A percentile compares a stretch with the other conserved stretches of the same genome.
Evolutionary conservation across 768 basidiomycete genomes (phyloP).

Genomic region (Coprinellus micaceus): DNA sequence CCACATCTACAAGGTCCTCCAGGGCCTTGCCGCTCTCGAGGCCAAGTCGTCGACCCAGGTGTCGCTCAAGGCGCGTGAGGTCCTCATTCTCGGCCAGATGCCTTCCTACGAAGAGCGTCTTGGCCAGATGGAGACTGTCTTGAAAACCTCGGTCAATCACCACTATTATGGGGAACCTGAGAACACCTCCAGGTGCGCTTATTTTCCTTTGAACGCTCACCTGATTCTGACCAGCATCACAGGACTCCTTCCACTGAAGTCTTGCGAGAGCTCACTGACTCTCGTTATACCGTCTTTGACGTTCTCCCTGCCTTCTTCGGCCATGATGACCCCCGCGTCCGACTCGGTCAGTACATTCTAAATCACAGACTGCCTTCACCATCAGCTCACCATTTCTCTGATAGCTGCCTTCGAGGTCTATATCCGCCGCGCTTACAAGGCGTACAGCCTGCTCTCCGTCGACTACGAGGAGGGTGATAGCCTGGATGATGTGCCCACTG

Average conservation of each 20-base stretch:
- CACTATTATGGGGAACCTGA: conserved; percentile 88
- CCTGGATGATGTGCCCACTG: conserved; percentile 72
- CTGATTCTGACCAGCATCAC: conserved; percentile 14
- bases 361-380: not conserved
- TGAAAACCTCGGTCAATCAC: conserved; percentile 83
- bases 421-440: conserved; percentile 91
- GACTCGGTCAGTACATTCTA: conserved; percentile 54
- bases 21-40: conserved; percentile 81
- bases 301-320: conserved; percentile 95
- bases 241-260: conserved; percentile 85
- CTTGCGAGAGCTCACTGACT: conserved; percentile 91
- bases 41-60: conserved; percentile 93
- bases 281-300: conserved; percentile 94
- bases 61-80: conserved; percentile 93
- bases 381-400: not conserved
- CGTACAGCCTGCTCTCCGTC: conserved; percentile 85
- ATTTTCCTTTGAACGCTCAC: not conserved
- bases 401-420: conserved; percentile 94
- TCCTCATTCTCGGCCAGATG: conserved; percentile 92
- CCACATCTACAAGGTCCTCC: conserved; percentile 70
- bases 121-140: conserved; percentile 89
- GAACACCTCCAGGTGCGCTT: conserved; percentile 49
- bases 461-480: conserved; percentile 94
- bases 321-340: conserved; percentile 78
- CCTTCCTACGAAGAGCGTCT: conserved; percentile 95